A percentile compares a stretch with the other conserved stretches of the same genome.
These are phyloP conservation scores for Hibiscus trionum DNA, from an alignment of 345 rosid species.

Conservation along the genomic window DNA sequence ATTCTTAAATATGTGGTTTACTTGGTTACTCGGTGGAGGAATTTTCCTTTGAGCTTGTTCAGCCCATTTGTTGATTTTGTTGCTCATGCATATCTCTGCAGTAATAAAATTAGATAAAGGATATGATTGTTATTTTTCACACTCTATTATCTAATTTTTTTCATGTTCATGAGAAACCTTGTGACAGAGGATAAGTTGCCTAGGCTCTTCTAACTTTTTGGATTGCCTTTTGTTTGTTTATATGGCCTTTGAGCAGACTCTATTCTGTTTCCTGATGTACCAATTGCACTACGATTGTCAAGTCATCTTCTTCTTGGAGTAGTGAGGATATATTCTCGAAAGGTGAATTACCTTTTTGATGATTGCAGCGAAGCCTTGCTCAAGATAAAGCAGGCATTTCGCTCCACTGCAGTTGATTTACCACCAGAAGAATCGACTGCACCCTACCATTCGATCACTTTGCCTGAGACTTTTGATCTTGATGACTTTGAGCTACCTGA, in stretches of 20 bases:
- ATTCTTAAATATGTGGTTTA: background rate
- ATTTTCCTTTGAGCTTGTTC: background rate
- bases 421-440: slow-evolving; percentile 99
- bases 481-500: slow-evolving; percentile 99
- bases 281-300: slow-evolving; percentile 77
- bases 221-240: background rate
- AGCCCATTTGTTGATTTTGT: background rate
- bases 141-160: background rate
- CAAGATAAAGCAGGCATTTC: slow-evolving; percentile 97
- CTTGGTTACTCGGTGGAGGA: background rate
- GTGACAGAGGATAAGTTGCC: background rate
- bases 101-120: background rate
- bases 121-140: background rate
- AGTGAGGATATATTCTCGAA: slow-evolving; percentile 94
- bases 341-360: slow-evolving; percentile 97
- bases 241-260: slow-evolving; percentile 55
- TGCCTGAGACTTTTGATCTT: slow-evolving; percentile 99
- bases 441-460: slow-evolving; percentile 93
- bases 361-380: slow-evolving; percentile 99
- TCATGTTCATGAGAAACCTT: background rate
- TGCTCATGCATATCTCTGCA: background rate
- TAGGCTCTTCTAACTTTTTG: background rate
- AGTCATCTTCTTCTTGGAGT: slow-evolving; percentile 99
- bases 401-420: slow-evolving; percentile 93
- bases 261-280: slow-evolving; percentile 91